A percentile compares a stretch with the other conserved stretches of the same genome.
These are phyloP conservation scores for Paraphoma sp. DNA, from an alignment of 2,329 filamentous ascomycete genomes.

Conservation along the genomic window DNA sequence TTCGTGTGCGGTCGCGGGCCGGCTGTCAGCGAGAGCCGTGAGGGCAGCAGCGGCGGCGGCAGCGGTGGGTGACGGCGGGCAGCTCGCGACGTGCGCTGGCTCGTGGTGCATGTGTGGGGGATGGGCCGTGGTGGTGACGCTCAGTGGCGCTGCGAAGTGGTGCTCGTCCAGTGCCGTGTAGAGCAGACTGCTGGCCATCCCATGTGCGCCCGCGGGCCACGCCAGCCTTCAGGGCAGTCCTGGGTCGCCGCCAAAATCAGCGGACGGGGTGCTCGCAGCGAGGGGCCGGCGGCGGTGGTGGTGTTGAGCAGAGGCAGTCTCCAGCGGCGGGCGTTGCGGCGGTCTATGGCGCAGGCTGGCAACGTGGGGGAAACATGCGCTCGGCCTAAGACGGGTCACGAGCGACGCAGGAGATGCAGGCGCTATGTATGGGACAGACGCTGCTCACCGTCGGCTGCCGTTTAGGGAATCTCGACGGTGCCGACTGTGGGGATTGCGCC, in stretches of 20 bases:
- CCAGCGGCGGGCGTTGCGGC: slow-evolving; percentile 15
- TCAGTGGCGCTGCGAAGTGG: slow-evolving; percentile 15
- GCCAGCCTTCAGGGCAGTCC: slow-evolving; percentile 16
- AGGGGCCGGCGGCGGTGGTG: neutral
- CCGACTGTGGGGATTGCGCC: neutral
- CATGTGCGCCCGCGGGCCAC: slow-evolving; percentile 27
- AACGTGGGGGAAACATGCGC: slow-evolving; percentile 16
- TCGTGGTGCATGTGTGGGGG: slow-evolving; percentile 9
- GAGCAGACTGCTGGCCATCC: slow-evolving; percentile 25
- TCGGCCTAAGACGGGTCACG: neutral
- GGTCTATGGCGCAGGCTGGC: slow-evolving; percentile 7
- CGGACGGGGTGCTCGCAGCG: neutral
- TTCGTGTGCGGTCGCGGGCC: slow-evolving; percentile 34
- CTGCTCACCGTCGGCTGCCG: slow-evolving; percentile 2
- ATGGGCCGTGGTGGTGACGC: slow-evolving; percentile 16
- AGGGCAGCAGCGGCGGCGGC: slow-evolving; percentile 36
- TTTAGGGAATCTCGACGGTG: neutral
- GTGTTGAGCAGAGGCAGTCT: neutral
- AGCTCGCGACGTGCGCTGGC: slow-evolving; percentile 3
- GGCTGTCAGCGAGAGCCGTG: slow-evolving; percentile 37
- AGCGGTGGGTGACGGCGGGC: slow-evolving; percentile 25
- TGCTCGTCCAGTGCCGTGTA: slow-evolving; percentile 8
- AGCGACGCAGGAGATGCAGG: slow-evolving; percentile 9
- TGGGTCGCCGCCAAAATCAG: slow-evolving; percentile 14
- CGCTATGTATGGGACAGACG: slow-evolving; percentile 10